Evolutionary conservation across 2,329 filamentous ascomycete genomes (phyloP).

Genomic region (Colletotrichum agaves): DNA sequence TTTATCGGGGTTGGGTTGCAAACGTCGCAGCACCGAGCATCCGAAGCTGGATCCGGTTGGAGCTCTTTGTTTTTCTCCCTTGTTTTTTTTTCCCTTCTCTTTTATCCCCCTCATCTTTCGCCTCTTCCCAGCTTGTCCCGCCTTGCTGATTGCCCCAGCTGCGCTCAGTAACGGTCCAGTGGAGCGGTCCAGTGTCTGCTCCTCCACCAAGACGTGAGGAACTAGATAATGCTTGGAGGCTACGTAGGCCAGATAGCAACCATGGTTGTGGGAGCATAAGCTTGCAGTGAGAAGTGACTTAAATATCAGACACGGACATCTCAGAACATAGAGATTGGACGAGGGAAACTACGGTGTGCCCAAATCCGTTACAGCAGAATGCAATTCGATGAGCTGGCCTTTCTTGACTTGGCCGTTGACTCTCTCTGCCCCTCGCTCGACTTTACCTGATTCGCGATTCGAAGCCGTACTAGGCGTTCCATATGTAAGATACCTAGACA

Average conservation of each 20-base stretch:
- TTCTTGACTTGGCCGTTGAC: slow-evolving; percentile 11
- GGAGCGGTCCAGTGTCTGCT: not conserved
- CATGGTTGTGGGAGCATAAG: not conserved
- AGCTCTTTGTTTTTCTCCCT: not conserved
- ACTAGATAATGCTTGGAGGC: not conserved
- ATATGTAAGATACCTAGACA: not conserved
- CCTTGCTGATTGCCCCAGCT: not conserved
- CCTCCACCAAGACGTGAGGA: not conserved
- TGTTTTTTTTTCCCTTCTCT: not conserved
- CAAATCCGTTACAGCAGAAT: not conserved
- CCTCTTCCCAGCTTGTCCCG: not conserved
- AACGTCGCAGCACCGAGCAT: slow-evolving; percentile 26
- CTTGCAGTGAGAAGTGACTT: slow-evolving; percentile 8
- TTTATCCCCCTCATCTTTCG: too few relatives aligned
- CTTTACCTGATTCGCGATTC: slow-evolving; percentile 10
- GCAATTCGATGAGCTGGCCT: slow-evolving; percentile 15
- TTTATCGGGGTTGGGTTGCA: slow-evolving; percentile 1
- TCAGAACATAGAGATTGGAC: not conserved
- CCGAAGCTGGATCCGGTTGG: slow-evolving; percentile 9
- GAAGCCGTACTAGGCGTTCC: not conserved
- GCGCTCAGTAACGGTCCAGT: too few relatives aligned
- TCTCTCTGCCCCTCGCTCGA: slow-evolving; percentile 14
- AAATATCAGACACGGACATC: not conserved
- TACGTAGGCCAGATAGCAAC: not conserved
- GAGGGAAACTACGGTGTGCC: slow-evolving; percentile 8